Evolutionary conservation across 768 basidiomycete genomes (phyloP).

Genomic region (Podaxis carcinomalis): DNA sequence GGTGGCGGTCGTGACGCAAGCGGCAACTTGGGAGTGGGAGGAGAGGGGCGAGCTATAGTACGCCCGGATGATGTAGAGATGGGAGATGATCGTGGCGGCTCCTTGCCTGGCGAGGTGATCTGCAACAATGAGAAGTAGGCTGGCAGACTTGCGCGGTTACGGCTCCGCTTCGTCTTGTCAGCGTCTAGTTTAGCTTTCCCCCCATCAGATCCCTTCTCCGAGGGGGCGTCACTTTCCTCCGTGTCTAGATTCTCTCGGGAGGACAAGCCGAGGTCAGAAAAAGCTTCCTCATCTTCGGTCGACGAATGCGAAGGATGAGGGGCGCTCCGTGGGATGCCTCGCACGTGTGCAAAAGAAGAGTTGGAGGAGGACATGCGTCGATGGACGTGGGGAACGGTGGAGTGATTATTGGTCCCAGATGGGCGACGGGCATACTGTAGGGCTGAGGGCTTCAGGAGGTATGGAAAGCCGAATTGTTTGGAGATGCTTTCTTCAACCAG

Average conservation of each 20-base stretch:
- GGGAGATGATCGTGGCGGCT: slow-evolving; percentile 33
- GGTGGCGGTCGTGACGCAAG: slow-evolving; percentile 23
- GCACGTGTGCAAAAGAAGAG: slow-evolving; percentile 31
- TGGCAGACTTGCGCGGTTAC: slow-evolving; percentile 70
- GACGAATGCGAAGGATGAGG: slow-evolving; percentile 35
- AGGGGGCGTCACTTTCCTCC: slow-evolving; percentile 24
- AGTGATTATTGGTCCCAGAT: slow-evolving; percentile 65
- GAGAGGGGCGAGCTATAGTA: slow-evolving; percentile 47
- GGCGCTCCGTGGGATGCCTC: slow-evolving; percentile 37
- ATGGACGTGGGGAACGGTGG: slow-evolving; percentile 54
- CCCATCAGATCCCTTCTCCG: slow-evolving; percentile 21
- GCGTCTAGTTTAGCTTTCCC: slow-evolving; percentile 21
- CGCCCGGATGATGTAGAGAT: slow-evolving; percentile 44
- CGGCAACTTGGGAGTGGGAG: slow-evolving; percentile 55
- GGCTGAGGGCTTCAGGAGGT: slow-evolving; percentile 36
- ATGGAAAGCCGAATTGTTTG: slow-evolving; percentile 36
- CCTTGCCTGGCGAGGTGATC: slow-evolving; percentile 33
- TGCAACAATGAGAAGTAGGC: slow-evolving; percentile 73
- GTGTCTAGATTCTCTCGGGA: slow-evolving; percentile 33
- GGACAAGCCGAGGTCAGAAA: slow-evolving; percentile 35
- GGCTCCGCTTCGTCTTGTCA: slow-evolving; percentile 43
- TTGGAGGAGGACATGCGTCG: slow-evolving; percentile 44
- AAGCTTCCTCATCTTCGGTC: slow-evolving; percentile 43
- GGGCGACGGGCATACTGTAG: slow-evolving; percentile 67
- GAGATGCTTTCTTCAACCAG: slow-evolving; percentile 34